These are phyloP conservation scores for Tympanopsis confertula DNA, from an alignment of 2,329 filamentous ascomycete genomes.

Conservation along the genomic window DNA sequence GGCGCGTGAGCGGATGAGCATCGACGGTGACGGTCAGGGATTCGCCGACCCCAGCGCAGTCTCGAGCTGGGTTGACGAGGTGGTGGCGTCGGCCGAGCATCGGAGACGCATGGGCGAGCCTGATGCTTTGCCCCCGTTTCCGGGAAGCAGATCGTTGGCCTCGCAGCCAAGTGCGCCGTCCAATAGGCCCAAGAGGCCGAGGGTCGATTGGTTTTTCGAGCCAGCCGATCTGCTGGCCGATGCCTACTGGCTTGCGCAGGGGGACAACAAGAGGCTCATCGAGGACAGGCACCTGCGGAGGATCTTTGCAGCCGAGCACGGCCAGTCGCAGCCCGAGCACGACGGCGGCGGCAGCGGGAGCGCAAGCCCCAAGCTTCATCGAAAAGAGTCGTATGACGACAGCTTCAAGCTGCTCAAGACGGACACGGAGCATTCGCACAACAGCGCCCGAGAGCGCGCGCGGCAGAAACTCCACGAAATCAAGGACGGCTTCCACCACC, in stretches of 20 bases:
- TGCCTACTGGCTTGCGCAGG: conserved; percentile 78
- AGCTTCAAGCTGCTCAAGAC: conserved; percentile 12
- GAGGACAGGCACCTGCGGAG: conserved; percentile 68
- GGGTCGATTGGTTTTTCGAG: conserved; percentile 74
- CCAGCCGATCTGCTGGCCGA: conserved; percentile 83
- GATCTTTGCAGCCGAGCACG: conserved; percentile 44
- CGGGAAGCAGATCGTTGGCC: conserved; percentile 29
- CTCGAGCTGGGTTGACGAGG: conserved; percentile 63
- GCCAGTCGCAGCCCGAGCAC: conserved; percentile 12
- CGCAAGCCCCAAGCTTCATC: conserved; percentile 4
- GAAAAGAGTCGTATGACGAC: conserved; percentile 13
- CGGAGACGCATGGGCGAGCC: not conserved
- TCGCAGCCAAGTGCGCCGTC: conserved; percentile 28
- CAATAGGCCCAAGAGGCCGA: conserved; percentile 56
- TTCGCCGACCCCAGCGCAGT: conserved; percentile 67
- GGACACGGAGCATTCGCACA: conserved; percentile 32
- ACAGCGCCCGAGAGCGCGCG: conserved; percentile 44
- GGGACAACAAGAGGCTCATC: conserved; percentile 66
- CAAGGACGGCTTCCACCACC: conserved; percentile 41
- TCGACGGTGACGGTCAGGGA: conserved; percentile 65
- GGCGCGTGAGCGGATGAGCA: conserved; percentile 61
- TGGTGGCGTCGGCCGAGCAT: conserved; percentile 40
- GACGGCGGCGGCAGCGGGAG: conserved; percentile 1
- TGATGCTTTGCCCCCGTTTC: conserved; percentile 29
- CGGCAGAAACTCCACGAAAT: conserved; percentile 48